Base-by-base conservation (phyloP, 176 grass and related monocot species). In the Triticum urartu region DNA sequence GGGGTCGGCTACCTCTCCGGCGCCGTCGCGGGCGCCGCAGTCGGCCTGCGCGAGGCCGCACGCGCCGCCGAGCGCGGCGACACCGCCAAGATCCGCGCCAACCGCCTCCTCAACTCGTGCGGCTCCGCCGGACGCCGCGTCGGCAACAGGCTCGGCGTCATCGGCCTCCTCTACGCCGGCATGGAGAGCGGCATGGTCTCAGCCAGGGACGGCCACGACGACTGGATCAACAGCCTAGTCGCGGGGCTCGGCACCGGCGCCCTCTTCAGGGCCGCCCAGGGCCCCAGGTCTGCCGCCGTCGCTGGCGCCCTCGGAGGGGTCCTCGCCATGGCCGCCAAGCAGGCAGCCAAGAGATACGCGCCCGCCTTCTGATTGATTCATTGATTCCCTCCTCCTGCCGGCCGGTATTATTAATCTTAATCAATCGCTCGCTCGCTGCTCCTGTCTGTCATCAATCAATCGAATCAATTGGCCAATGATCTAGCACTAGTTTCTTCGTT, bases 101-200 rank as follows among this genome's bases (percentile, higher is more conserved):
- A 98, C 38, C 92, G 97, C 47, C 72, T 98, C 79, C 97, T 98
- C 86, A 98, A 98, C 84, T 95, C 94, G 5, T 98, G 86, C 39
- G 94, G 97, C 5, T 86, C 88, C 81, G 62, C 87, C 32, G 97
- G 97, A 1, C 92, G 93, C 69, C 92, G 90, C 76, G 60, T 86
- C 56, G 96, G 93, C 21, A 98, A 98, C 92, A 81, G 85, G 21
- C 59, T 95, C 32, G 96, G 93, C 70, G 82, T 94, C 75, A 89
- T 95, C 63, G 93, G 91, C 18, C 84, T 95, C 52, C 89, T 98
- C 87, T 98, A 95, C 78, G 96, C 96, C 13, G 96, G 93, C 8
- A 90, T 98, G 64, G 96, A 98, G 90, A 98, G 96, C 79, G 88
- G 78, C 80, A 98, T 98, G 96, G 96, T 95, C 48, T 77, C 93